Evolutionary conservation across 2,329 filamentous ascomycete genomes (phyloP).

Genomic region (Diaporthe australafricana): DNA sequence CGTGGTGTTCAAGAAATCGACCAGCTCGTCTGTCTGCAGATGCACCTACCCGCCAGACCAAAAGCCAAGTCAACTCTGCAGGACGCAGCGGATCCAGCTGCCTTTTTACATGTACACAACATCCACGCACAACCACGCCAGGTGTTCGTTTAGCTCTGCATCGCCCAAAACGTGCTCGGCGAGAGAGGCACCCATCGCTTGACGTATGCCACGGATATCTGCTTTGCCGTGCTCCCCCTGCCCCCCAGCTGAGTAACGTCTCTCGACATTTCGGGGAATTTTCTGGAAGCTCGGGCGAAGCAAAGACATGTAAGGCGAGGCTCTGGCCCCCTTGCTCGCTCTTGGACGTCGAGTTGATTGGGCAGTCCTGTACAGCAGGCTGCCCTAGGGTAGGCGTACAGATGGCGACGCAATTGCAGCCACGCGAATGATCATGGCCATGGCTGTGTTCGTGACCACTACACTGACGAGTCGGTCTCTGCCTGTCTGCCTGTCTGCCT

Average conservation of each 20-base stretch:
- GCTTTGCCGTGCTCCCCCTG: neutral
- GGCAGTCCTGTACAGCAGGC: neutral
- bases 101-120: slow-evolving; percentile 24
- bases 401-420: slow-evolving; percentile 4
- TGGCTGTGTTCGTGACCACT: neutral
- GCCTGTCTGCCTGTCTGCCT: slow-evolving; percentile 28
- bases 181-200: slow-evolving; percentile 34
- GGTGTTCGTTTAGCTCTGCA: neutral
- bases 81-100: neutral
- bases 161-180: slow-evolving; percentile 34
- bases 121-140: neutral
- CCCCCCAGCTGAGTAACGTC: slow-evolving; percentile 4
- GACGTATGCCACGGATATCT: slow-evolving; percentile 27
- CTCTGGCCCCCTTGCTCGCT: neutral
- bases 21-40: neutral
- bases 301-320: neutral
- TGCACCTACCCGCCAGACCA: neutral
- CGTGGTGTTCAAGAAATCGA: slow-evolving; percentile 3
- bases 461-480: slow-evolving; percentile 14
- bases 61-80: slow-evolving; percentile 9
- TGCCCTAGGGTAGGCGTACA: slow-evolving; percentile 21
- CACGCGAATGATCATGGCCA: neutral
- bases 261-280: slow-evolving; percentile 8
- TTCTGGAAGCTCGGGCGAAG: slow-evolving; percentile 12
- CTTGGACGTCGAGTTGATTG: slow-evolving; percentile 4